A percentile compares a stretch with the other conserved stretches of the same genome.
phyloP scores from a whole-genome alignment of 192 early-diverging fungal genomes.

The Phlyctochytrium bullatum region DNA sequence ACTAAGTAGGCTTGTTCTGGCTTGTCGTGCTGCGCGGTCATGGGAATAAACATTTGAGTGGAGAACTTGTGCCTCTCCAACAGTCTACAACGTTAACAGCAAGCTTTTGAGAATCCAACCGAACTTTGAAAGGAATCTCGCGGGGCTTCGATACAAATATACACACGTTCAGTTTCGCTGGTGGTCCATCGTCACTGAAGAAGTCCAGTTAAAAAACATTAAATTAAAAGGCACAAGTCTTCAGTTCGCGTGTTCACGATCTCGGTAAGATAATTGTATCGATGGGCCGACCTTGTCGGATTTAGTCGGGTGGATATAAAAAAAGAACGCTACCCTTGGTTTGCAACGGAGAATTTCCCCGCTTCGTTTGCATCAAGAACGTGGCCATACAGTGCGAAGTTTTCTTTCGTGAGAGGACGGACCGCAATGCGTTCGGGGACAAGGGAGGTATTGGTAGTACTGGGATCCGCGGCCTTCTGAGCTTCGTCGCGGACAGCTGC shows the following conservation, averaged over 20 bases:
- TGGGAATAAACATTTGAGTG: slow-evolving; percentile 83
- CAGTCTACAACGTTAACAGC: slow-evolving; percentile 35
- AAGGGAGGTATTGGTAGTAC: no score
- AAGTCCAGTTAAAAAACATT: not conserved
- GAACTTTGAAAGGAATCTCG: not conserved
- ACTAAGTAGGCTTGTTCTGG: slow-evolving; percentile 62
- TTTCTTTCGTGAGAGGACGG: no score
- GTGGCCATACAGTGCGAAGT: no score
- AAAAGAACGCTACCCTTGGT: not conserved
- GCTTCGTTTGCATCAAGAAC: no score
- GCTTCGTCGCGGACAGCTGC: no score
- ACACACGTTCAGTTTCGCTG: not conserved
- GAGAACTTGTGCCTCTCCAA: slow-evolving; percentile 85
- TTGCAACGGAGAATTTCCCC: not conserved
- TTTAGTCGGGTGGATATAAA: not conserved
- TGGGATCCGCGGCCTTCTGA: no score
- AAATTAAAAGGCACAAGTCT: not conserved
- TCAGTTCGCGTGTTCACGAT: not conserved
- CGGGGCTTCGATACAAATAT: not conserved
- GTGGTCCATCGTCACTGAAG: not conserved
- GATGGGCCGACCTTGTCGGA: not conserved
- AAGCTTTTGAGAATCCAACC: not conserved
- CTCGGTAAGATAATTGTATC: not conserved
- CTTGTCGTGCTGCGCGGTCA: slow-evolving; percentile 37
- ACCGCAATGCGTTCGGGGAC: no score